A percentile compares a stretch with the other conserved stretches of the same genome.
Conservation (phyloP, 2,329 filamentous ascomycete species). For the Aspergillus pseudoviridinutans region DNA sequence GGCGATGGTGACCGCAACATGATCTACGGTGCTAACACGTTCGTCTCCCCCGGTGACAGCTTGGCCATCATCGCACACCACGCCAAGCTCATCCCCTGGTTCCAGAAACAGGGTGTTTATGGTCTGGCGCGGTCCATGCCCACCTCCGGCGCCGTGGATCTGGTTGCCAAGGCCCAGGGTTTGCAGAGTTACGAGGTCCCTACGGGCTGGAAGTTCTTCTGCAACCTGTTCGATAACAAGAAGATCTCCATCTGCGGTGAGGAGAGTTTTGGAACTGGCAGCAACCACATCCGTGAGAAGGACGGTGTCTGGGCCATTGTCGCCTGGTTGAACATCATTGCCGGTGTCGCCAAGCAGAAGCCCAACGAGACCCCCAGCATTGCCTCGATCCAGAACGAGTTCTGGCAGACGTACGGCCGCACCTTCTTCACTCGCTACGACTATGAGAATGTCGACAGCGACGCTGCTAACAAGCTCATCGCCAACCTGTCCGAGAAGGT, state of each 20-base stretch:
- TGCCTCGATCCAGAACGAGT: constrained; percentile 91
- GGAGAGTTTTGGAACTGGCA: constrained; percentile 96
- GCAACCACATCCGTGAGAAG: constrained; percentile 99
- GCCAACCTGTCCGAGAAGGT: constrained; percentile 76
- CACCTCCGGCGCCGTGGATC: constrained; percentile 89
- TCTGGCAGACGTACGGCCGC: constrained; percentile 93
- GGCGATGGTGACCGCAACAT: constrained; percentile 99
- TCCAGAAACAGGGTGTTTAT: constrained; percentile 94
- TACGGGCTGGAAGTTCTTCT: constrained; percentile 99
- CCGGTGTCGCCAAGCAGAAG: constrained; percentile 80
- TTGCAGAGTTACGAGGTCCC: constrained; percentile 93
- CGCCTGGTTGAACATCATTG: constrained; percentile 98
- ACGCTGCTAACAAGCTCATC: constrained; percentile 86
- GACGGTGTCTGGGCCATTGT: constrained; percentile 97
- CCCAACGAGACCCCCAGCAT: constrained; percentile 82
- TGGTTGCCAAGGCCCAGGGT: constrained; percentile 91
- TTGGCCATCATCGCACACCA: constrained; percentile 98
- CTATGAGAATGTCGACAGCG: constrained; percentile 91
- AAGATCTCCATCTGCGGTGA: constrained; percentile 98
- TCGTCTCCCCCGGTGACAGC: constrained; percentile 95
- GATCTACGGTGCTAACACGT: constrained; percentile 96
- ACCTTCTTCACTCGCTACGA: constrained; percentile 99
- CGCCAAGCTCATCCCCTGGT: constrained; percentile 94
- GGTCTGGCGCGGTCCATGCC: constrained; percentile 97
- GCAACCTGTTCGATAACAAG: constrained; percentile 86